These are phyloP conservation scores for Eucalyptus grandis DNA, from an alignment of 345 rosid species.

Conservation along the genomic window DNA sequence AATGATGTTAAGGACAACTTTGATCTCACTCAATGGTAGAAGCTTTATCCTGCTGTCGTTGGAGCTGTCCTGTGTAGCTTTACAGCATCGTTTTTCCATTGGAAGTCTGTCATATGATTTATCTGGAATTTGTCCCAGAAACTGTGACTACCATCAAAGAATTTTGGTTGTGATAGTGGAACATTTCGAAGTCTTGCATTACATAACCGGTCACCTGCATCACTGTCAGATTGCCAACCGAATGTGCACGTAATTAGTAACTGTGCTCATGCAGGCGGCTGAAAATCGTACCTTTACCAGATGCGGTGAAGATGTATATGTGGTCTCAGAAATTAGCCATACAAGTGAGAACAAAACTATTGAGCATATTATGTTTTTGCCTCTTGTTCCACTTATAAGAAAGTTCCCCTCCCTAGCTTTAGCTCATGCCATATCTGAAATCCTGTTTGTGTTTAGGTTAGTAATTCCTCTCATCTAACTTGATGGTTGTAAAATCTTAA, in stretches of 20 bases:
- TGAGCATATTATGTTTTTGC: neutral
- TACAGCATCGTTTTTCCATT: neutral
- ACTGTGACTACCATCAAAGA: neutral
- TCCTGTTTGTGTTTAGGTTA: neutral
- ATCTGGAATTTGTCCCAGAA: neutral
- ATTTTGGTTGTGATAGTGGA: neutral
- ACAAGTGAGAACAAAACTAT: conserved; percentile 43
- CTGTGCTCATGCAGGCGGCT: conserved; percentile 33
- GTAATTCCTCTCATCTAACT: neutral
- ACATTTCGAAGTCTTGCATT: neutral
- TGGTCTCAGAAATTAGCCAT: conserved; percentile 70
- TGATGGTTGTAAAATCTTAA: neutral
- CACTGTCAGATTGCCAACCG: neutral
- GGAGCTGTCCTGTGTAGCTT: neutral
- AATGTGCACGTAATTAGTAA: neutral
- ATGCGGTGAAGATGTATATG: conserved; percentile 80
- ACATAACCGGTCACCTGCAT: neutral
- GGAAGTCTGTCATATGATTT: neutral
- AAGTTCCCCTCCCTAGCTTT: neutral
- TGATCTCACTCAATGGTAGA: neutral
- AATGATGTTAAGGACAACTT: neutral
- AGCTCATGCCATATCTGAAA: neutral
- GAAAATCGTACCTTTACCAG: conserved; percentile 62
- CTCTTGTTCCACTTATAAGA: neutral
- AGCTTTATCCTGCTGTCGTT: neutral